Base-by-base conservation (phyloP, 345 rosid genomes). In the Odontarrhena argentea region DNA sequence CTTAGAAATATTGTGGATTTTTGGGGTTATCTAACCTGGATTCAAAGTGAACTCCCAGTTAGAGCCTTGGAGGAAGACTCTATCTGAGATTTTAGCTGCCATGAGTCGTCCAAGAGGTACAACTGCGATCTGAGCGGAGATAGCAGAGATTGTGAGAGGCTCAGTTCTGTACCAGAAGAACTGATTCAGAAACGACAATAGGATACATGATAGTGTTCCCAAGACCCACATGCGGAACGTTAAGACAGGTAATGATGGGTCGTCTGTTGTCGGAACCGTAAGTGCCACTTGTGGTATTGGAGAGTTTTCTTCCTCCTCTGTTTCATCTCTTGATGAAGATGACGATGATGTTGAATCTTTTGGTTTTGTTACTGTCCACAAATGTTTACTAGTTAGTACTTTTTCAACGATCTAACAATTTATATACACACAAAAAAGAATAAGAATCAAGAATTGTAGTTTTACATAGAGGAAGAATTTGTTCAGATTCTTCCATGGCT, bases 81-180 rank as follows among this genome's bases (percentile, higher is more conserved):
- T 79, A 25, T 87, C 75, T 0, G 99, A 75, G 68, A 94, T 82
- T 68, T 67, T 80, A 42, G 93, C 82, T 3, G 99, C 99, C 99
- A 94, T 94, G 44, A 91, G 76, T 60, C 68, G 89, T 8, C 99
- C 99, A 0, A 91, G 87, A 45, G 97, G 99, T 2, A 94, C 91
- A 52, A 94, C 97, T 0, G 96, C 96, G 40, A 94, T 87, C 74
- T 94, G 99, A 3, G 97, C 97, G 7, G 99, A 94, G 74, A 94
- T 87, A 37, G 99, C 92, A 6, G 96, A 83, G 87, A 94, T 94
- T 1, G 99, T 42, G 25, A 94, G 71, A 18, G 99, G 99, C 64
- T 94, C 99, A 8, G 89, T 91, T 18, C 99, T 76, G 77, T 94
- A 94, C 96, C 96, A 87, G 44, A 94, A 94, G 83, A 94, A 91